A percentile compares a stretch with the other conserved stretches of the same genome.
phyloP scores from a whole-genome alignment of 2,329 filamentous ascomycete species.

The Thielaviopsis musarum region DNA sequence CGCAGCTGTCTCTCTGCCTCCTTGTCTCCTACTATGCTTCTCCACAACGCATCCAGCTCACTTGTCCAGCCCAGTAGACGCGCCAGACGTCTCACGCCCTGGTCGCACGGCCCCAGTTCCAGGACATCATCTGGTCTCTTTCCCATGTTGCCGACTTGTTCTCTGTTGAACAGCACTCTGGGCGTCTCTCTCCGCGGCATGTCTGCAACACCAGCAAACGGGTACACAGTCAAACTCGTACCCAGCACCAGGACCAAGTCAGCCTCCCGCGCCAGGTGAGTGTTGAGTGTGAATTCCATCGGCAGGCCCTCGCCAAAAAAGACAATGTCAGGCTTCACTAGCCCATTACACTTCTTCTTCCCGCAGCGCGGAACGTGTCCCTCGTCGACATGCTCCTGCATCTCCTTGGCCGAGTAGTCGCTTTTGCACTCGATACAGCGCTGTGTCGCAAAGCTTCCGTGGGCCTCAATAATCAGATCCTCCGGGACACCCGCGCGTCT shows the following conservation, averaged over 20 bases:
- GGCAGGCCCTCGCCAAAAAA: constrained; percentile 69
- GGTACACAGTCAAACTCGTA: constrained; percentile 73
- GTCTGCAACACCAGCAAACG: constrained; percentile 67
- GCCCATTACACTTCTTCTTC: constrained; percentile 45
- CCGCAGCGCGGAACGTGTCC: constrained; percentile 56
- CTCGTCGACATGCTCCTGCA: constrained; percentile 50
- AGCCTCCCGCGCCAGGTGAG: constrained; percentile 36
- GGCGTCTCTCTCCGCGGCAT: constrained; percentile 46
- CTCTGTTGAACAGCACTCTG: constrained; percentile 73
- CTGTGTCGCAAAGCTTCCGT: constrained; percentile 86
- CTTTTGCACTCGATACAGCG: constrained; percentile 76
- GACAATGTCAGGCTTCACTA: constrained; percentile 88
- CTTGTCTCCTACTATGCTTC: constrained; percentile 43
- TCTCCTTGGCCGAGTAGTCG: constrained; percentile 53
- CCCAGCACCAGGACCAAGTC: constrained; percentile 77
- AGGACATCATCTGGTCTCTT: constrained; percentile 69
- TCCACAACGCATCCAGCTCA: constrained; percentile 67
- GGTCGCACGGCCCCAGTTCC: constrained; percentile 67
- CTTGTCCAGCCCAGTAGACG: constrained; percentile 68
- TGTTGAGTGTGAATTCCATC: constrained; percentile 19
- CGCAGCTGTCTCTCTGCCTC: constrained; percentile 33
- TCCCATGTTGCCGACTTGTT: constrained; percentile 66
- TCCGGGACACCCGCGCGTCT: constrained; percentile 67
- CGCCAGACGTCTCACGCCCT: constrained; percentile 62
- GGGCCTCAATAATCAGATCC: constrained; percentile 76